phyloP scores from a whole-genome alignment of 805 yeast species.

The Candida sphagnicola region DNA sequence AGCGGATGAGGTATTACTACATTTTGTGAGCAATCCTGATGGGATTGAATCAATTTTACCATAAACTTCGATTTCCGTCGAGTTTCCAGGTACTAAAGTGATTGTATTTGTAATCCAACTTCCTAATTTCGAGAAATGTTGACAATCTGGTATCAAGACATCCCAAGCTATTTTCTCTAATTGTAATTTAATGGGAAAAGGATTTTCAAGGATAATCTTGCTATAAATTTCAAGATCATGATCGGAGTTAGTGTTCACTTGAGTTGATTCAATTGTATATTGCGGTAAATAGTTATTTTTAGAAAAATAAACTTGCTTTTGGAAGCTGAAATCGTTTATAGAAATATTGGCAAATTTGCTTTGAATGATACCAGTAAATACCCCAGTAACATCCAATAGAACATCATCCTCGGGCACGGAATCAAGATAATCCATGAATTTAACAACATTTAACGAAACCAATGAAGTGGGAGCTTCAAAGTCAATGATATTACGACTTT shows the following conservation, averaged over 20 bases:
- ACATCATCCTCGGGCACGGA: constrained; percentile 12
- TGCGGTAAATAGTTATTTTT: constrained; percentile 11
- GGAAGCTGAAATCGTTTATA: constrained; percentile 12
- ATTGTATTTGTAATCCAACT: constrained; percentile 16
- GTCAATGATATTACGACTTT: constrained; percentile 18
- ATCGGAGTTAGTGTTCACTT: constrained; percentile 1
- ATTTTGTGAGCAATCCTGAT: constrained; percentile 12
- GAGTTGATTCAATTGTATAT: constrained; percentile 1
- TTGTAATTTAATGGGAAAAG: constrained; percentile 14
- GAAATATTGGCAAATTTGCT: constrained; percentile 14
- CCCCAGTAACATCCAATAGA: constrained; percentile 19
- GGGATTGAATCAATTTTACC: constrained; percentile 20
- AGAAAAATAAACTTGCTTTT: constrained; percentile 8
- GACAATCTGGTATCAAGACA: constrained; percentile 23
- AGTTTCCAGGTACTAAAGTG: constrained; percentile 11
- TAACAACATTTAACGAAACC: constrained; percentile 13
- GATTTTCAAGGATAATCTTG: constrained; percentile 7
- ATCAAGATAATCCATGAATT: constrained; percentile 15
- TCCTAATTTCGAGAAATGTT: constrained; percentile 18
- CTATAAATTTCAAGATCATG: constrained; percentile 8
- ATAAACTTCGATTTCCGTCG: constrained; percentile 13
- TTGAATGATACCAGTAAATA: constrained; percentile 14
- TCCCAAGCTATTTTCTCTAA: constrained; percentile 24
- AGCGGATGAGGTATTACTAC: constrained; percentile 15
- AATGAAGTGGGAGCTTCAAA: constrained; percentile 18